Base-by-base conservation (phyloP, 208 protist species). In the Trypanosoma grayi region DNA sequence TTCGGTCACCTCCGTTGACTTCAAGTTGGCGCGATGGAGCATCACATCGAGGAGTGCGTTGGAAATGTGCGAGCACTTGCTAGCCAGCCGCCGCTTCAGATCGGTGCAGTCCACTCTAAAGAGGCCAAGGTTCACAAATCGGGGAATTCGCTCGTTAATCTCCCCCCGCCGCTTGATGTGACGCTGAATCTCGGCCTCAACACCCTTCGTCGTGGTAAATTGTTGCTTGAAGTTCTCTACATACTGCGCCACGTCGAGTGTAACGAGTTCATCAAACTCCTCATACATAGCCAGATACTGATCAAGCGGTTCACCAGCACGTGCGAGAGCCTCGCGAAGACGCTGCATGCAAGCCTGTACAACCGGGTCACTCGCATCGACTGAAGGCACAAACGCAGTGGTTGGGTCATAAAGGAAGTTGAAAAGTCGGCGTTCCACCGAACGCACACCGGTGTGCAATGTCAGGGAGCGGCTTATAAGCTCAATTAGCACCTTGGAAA, bases 351-450 rank as follows among this genome's bases (percentile, higher is more conserved):
- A 91, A 27, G 79, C 79, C 22, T 69, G 31, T 24, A 92, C 75
- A 28, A 86, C 64, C 0, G 79, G 65, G 59, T 89, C 72, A 8
- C 81, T 66, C 5, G 54, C 43, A 47, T 57, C 48, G 18, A 92
- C 58, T 6, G 80, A 70, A 40, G 83, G 52, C 10, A 97, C 62
- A 63, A 90, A 87, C 0, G 86, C 85, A 0, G 78, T 94, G 8
- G 39, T 48, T n/a, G 81, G 80, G 69, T 92, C 81, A 76, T 95
- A 96, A 14, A 97, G 76, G 50, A 98, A 97, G 58, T 81, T 88
- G 65, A 97, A 93, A 46, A 97, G 58, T 22, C 71, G 67, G 6
- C 84, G 84, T 69, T 98, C 95, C 0, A 98, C 69, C 20, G 93
- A 86, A 41, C 89, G 93, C 27, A 97, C 77, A 51, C 91, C 92